Base-by-base conservation (phyloP, 2,329 filamentous ascomycete genomes). In the Exophiala phaeomuriformis region DNA sequence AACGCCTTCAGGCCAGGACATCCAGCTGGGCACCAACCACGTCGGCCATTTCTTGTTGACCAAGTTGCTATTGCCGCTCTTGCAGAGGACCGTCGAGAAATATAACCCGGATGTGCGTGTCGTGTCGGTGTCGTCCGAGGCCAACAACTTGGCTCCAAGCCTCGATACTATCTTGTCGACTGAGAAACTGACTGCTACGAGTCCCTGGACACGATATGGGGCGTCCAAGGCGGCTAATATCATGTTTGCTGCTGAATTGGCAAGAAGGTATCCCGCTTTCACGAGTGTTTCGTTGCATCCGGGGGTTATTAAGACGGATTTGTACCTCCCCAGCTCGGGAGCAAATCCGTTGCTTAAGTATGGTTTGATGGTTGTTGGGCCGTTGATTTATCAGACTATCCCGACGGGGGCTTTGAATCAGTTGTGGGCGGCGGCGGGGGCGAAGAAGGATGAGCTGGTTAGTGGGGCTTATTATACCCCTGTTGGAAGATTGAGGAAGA, bases 221-320 rank as follows among this genome's bases (percentile, higher is more conserved):
- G 72, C 74, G n/a, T 75, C 72, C 54, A 80, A 79, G 61, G 69
- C 75, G 0, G 76, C 75, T 2, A 77, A 75, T 49, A 70, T 77
- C 30, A 63, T 77, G 3, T 73, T 74, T 44, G 73, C 74, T 2
- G 61, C 68, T 0, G 73, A 77, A 57, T 58, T 79, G 3, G 73
- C 73, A 2, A 68, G 71, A 4, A 70, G 72, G 1, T 68, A 73
- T 50, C 73, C 73, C 0, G 59, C 68, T 12, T 45, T 63, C 37
- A 69, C 67, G 27, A 69, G 71, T 27, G 68, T 79, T 6, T 70
- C 73, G 0, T 61, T 80, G 0, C 77, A 80, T 51, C 77, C 77
- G 0, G 77, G 77, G 1, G 63, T 71, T 2, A 71, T 75, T 35
- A 56, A 66, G 3, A 75, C 70, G 41, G 66, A 68, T 5, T 49